These are phyloP conservation scores for Bullera alba DNA, from an alignment of 768 basidiomycete genomes.

Conservation along the genomic window DNA sequence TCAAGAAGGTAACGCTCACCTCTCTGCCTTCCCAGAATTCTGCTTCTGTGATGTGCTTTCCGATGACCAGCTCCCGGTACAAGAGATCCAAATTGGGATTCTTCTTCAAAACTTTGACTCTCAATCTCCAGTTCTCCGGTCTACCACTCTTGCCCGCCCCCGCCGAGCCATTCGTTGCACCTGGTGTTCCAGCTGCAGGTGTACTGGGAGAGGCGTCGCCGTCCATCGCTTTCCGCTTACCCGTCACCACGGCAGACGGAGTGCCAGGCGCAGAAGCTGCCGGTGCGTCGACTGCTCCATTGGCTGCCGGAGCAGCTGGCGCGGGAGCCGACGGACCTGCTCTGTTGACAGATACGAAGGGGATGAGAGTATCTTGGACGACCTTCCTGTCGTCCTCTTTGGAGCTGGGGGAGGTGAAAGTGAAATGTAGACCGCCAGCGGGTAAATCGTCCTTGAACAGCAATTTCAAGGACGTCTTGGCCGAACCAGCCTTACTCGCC, in stretches of 20 bases:
- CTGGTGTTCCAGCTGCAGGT: neutral
- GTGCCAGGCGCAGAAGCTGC: slow-evolving; percentile 1
- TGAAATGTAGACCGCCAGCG: slow-evolving; percentile 36
- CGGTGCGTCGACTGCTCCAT: no score
- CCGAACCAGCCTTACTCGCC: slow-evolving; percentile 37
- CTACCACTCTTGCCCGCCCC: slow-evolving; percentile 2
- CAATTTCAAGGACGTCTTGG: slow-evolving; percentile 41
- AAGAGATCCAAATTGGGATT: slow-evolving; percentile 70
- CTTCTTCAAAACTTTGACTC: slow-evolving; percentile 57
- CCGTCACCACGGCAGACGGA: slow-evolving; percentile 6
- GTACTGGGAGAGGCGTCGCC: neutral
- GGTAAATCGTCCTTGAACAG: slow-evolving; percentile 42
- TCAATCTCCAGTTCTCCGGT: slow-evolving; percentile 9
- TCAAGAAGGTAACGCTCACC: slow-evolving; percentile 49
- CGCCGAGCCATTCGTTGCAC: slow-evolving; percentile 4
- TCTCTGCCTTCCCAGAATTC: slow-evolving; percentile 98
- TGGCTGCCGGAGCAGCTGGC: neutral
- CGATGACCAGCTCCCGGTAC: slow-evolving; percentile 79
- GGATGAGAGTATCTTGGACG: slow-evolving; percentile 39
- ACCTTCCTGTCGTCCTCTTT: slow-evolving; percentile 28
- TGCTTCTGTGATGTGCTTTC: slow-evolving; percentile 62
- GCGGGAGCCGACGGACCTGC: slow-evolving; percentile 16
- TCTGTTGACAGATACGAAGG: slow-evolving; percentile 34
- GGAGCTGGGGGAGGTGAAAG: slow-evolving; percentile 31
- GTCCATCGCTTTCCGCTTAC: slow-evolving; percentile 32